phyloP scores from a whole-genome alignment of 139 green algal genomes.

The Tetradesmus lagerheimii region DNA sequence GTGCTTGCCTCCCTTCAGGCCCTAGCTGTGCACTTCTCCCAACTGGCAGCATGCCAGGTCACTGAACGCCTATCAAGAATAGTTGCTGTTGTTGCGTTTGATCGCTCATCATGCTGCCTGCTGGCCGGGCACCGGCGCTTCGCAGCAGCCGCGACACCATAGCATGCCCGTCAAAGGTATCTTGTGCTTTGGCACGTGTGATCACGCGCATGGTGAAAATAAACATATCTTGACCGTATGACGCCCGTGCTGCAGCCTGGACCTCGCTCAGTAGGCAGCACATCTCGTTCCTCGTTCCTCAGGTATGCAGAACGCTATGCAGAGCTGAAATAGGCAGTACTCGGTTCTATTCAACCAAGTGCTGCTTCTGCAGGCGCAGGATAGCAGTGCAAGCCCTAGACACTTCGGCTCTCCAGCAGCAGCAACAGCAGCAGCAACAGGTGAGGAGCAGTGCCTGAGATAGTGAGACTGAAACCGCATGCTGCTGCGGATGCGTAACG shows the following conservation, averaged over 20 bases:
- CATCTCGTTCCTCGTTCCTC: neutral
- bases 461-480: neutral
- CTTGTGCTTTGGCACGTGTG: neutral
- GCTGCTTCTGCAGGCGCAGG: neutral
- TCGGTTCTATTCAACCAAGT: neutral
- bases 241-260: neutral
- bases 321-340: neutral
- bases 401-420: neutral
- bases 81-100: neutral
- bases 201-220: neutral
- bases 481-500: neutral
- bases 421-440: neutral
- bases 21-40: neutral
- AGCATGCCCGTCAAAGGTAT: conserved; percentile 6
- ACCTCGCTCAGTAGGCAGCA: neutral
- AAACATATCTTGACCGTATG: neutral
- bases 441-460: neutral
- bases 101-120: conserved; percentile 1
- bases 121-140: neutral
- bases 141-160: conserved; percentile 1
- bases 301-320: neutral
- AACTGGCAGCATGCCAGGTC: neutral
- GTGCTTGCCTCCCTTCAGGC: neutral
- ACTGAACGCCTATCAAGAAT: neutral
- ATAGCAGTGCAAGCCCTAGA: neutral